Evolutionary conservation across 1,284 basidiomycete genomes (phyloP).

Genomic region (Naganishia sp.): DNA sequence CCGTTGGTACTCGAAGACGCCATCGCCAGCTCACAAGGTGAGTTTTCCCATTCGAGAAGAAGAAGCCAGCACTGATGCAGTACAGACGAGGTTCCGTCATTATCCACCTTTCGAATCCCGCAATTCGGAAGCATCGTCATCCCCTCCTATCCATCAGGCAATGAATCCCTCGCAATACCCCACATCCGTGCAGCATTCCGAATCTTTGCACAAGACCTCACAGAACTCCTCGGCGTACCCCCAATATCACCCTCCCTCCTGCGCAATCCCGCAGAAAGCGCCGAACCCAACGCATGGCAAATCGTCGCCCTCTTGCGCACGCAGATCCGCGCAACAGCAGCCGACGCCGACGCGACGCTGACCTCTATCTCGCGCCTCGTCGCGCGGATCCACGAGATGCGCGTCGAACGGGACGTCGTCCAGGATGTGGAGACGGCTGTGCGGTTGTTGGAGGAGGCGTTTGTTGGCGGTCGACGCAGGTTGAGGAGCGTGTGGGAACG

Average conservation of each 20-base stretch:
- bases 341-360: conserved; percentile 70
- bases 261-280: background rate
- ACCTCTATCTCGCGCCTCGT: conserved; percentile 78
- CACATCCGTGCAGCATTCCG: conserved; percentile 64
- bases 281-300: conserved; percentile 64
- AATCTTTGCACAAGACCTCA: conserved; percentile 73
- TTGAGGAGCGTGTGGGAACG: conserved; percentile 16
- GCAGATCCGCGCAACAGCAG: conserved; percentile 70
- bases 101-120: conserved; percentile 72
- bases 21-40: background rate
- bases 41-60: background rate
- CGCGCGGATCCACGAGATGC: conserved; percentile 84
- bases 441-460: conserved; percentile 68
- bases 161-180: conserved; percentile 35
- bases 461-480: background rate
- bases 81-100: conserved; percentile 1
- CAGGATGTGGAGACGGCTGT: conserved; percentile 71
- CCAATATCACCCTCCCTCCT: conserved; percentile 56
- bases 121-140: conserved; percentile 94
- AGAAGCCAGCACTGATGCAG: background rate
- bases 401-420: conserved; percentile 72
- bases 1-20: conserved; percentile 20
- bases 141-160: conserved; percentile 60
- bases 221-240: conserved; percentile 75
- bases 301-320: conserved; percentile 71